A percentile compares a stretch with the other conserved stretches of the same genome.
These are phyloP conservation scores for Penicillium antarcticum DNA, from an alignment of 495 filamentous ascomycete species.

Conservation along the genomic window DNA sequence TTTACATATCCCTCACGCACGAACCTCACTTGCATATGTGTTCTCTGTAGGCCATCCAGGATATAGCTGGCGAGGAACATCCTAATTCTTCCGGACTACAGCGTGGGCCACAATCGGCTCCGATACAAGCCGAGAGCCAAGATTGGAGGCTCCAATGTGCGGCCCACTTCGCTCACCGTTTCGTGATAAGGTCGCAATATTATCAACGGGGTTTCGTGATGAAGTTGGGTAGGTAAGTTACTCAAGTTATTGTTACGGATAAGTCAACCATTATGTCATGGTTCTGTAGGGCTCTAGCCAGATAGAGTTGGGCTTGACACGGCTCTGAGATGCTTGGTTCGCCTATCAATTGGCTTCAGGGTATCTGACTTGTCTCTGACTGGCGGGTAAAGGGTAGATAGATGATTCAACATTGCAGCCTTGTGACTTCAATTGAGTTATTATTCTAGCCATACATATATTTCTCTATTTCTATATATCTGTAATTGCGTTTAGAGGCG, in stretches of 20 bases:
- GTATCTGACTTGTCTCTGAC: not conserved
- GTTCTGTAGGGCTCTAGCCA: too few species aligned
- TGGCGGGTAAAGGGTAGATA: not conserved
- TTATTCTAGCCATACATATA: not conserved
- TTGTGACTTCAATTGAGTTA: too few species aligned
- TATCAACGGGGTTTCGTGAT: too few species aligned
- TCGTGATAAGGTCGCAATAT: not conserved
- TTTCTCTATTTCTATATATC: too few species aligned
- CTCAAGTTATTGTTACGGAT: too few species aligned
- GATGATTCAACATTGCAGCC: not conserved
- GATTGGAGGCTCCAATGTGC: not conserved
- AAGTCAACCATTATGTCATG: too few species aligned
- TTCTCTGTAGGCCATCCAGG: too few species aligned
- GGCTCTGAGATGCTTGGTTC: conserved; percentile 3
- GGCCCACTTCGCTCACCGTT: not conserved
- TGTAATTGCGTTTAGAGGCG: not conserved
- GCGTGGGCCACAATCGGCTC: not conserved
- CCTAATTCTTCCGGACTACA: conserved; percentile 1
- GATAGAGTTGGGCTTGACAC: not conserved
- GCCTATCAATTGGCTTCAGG: not conserved
- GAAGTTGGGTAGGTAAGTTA: too few species aligned
- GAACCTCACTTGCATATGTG: too few species aligned
- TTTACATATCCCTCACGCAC: not conserved
- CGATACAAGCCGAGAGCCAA: conserved; percentile 19
- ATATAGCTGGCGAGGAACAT: too few species aligned